phyloP scores from a whole-genome alignment of 2,329 filamentous ascomycete species.

The Thermoascus crustaceus region DNA sequence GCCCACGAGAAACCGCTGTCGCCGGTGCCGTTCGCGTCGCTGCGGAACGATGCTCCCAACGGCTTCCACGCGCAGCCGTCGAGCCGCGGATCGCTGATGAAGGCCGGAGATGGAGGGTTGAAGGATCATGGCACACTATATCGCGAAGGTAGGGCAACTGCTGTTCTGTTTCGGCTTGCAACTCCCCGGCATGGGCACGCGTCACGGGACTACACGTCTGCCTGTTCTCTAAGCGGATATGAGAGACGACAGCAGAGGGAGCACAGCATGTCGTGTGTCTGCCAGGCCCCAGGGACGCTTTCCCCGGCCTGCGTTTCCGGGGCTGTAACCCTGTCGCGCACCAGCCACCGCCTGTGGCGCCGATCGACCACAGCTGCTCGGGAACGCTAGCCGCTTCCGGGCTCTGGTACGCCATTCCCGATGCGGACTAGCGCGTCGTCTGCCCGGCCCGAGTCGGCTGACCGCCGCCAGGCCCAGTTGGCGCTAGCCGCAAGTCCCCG shows the following conservation, averaged over 20 bases:
- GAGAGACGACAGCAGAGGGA: conserved; percentile 2
- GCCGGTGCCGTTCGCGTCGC: conserved; percentile 14
- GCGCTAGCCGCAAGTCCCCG: conserved; percentile 8
- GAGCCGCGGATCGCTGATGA: conserved; percentile 14
- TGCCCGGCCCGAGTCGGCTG: too few relatives aligned
- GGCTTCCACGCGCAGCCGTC: conserved; percentile 16
- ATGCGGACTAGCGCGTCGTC: conserved; percentile 19
- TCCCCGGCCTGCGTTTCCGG: too few relatives aligned
- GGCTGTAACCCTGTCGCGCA: too few relatives aligned
- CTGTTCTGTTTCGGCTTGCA: conserved; percentile 8
- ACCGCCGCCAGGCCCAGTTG: conserved; percentile 16
- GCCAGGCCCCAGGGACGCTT: too few relatives aligned
- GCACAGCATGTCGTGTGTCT: too few relatives aligned
- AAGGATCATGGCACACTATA: conserved; percentile 14
- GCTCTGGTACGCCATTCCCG: conserved; percentile 15
- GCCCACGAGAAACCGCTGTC: conserved; percentile 10
- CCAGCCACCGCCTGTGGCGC: conserved; percentile 6
- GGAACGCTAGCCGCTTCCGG: conserved; percentile 26
- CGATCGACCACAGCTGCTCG: conserved; percentile 15
- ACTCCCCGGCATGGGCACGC: too few relatives aligned
- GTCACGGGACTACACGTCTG: too few relatives aligned
- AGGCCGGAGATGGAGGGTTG: conserved; percentile 12
- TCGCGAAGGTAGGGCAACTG: conserved; percentile 20
- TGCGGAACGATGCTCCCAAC: conserved; percentile 13
- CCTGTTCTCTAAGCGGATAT: not conserved